Conservation (phyloP, 1,284 basidiomycete species). For the Austropuccinia psidii region DNA sequence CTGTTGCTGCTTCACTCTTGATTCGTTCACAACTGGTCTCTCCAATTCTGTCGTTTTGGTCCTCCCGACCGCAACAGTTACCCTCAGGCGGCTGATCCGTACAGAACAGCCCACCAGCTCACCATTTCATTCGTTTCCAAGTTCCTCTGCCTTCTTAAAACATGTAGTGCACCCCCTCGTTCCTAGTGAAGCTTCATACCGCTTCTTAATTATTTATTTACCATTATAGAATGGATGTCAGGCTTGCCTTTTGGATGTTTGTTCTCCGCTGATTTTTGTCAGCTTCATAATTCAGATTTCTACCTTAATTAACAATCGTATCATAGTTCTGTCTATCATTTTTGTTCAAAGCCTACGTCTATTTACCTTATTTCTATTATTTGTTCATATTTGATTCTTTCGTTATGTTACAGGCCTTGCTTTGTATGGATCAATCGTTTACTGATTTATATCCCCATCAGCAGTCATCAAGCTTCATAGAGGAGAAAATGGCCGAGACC, state of each 20-base stretch:
- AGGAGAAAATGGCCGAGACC: slow-evolving; percentile 29
- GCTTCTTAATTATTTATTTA: neutral
- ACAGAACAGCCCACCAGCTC: no score
- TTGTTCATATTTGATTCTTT: slow-evolving; percentile 10
- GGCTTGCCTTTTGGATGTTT: neutral
- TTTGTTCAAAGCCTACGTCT: neutral
- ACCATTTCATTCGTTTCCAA: no score
- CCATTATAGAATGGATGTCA: neutral
- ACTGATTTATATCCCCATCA: slow-evolving; percentile 15
- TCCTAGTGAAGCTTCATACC: no score
- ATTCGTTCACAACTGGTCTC: no score
- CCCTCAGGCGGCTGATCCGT: no score
- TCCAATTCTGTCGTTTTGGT: no score
- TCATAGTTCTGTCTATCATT: neutral
- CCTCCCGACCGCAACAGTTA: no score
- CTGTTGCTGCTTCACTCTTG: no score
- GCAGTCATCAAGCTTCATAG: slow-evolving; percentile 1
- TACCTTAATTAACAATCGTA: neutral
- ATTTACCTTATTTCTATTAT: neutral
- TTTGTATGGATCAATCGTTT: slow-evolving; percentile 28
- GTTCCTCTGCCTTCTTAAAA: no score
- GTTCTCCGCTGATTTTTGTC: neutral
- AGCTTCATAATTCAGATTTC: neutral
- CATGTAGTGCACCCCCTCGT: no score
- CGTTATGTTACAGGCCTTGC: slow-evolving; percentile 27